Evolutionary conservation across 139 green algal genomes (phyloP).

Genomic region (Volvox reticuliferus): DNA sequence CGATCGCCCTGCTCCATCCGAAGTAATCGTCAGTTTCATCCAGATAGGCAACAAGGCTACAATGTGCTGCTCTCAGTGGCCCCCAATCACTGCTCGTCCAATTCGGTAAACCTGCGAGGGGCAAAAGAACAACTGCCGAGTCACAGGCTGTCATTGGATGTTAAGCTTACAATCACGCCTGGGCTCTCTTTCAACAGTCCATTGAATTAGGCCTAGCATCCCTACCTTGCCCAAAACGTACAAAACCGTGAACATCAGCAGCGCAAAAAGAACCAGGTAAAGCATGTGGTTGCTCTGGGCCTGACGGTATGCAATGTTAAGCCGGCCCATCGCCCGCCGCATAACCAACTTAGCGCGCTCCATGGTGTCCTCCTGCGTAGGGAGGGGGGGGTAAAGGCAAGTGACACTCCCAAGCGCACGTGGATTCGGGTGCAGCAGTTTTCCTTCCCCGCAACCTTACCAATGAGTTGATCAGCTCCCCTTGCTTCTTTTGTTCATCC

Average conservation of each 20-base stretch:
- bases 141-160: not conserved
- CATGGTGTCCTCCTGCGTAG: constrained; percentile 53
- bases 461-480: constrained; percentile 51
- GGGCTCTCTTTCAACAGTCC: not conserved
- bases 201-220: not conserved
- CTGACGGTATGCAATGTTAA: constrained; percentile 54
- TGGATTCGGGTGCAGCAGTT: not conserved
- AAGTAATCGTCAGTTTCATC: too few species aligned
- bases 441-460: not conserved
- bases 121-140: too few species aligned
- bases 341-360: constrained; percentile 54
- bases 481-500: constrained; percentile 54
- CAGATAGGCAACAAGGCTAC: too few species aligned
- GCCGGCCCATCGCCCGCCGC: constrained; percentile 40
- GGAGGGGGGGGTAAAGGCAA: not conserved
- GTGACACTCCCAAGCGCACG: too few species aligned
- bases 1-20: too few species aligned
- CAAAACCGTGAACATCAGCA: constrained; percentile 47
- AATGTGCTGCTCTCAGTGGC: not conserved
- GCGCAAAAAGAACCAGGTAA: constrained; percentile 50
- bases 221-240: constrained; percentile 50
- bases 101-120: constrained; percentile 36
- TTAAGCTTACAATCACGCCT: not conserved
- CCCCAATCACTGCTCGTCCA: constrained; percentile 37
- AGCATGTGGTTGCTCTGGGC: constrained; percentile 57